Percentiles rank a stretch among this genome's conserved stretches.
Conservation (phyloP, 2,329 filamentous ascomycete species). For the Tolypocladium amazonense region DNA sequence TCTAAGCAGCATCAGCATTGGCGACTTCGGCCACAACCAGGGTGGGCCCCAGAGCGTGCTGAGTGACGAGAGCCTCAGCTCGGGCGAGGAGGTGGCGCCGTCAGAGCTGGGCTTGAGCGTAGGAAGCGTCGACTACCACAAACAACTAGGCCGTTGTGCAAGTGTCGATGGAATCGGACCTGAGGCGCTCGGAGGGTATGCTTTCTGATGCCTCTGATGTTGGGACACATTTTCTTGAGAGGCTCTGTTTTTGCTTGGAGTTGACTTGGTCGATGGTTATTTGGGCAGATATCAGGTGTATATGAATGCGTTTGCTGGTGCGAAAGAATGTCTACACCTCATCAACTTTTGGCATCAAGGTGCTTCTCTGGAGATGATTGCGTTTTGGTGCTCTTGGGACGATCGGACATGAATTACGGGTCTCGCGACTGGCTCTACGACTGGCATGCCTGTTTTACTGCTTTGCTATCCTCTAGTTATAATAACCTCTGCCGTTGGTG, state of each 20-base stretch:
- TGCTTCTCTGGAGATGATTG: background rate
- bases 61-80: conserved; percentile 48
- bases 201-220: conserved; percentile 1
- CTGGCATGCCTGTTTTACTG: background rate
- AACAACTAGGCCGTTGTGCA: conserved; percentile 9
- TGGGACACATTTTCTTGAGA: no score
- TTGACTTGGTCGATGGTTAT: background rate
- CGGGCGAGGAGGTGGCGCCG: conserved; percentile 38
- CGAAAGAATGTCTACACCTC: background rate
- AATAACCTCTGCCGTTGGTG: background rate
- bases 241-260: background rate
- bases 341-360: background rate
- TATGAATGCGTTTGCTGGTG: background rate
- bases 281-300: background rate
- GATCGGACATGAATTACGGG: background rate
- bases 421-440: background rate
- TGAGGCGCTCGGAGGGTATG: conserved; percentile 6
- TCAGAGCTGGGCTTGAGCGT: conserved; percentile 35
- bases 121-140: conserved; percentile 21
- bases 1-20: conserved; percentile 37
- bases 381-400: background rate
- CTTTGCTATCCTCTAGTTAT: background rate
- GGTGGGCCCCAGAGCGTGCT: conserved; percentile 41
- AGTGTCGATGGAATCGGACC: conserved; percentile 1
- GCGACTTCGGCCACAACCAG: conserved; percentile 32